Evolutionary conservation across 2,329 filamentous ascomycete species (phyloP).

Genomic region (Colletotrichum tabaci): DNA sequence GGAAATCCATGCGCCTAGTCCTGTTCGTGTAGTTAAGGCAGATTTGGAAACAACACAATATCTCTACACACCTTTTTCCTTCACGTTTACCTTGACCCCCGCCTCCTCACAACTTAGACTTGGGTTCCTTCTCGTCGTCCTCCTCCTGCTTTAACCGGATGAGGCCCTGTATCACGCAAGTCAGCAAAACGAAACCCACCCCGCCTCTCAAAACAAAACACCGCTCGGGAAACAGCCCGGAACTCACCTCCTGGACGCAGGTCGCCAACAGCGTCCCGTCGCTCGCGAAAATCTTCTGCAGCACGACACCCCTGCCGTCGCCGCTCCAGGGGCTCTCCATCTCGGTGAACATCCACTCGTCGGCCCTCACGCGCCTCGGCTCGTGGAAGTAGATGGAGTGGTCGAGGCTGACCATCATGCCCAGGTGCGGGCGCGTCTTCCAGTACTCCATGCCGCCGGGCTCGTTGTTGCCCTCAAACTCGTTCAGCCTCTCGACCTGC

Average conservation of each 20-base stretch:
- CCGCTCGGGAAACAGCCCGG: not conserved
- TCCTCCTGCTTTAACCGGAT: conserved; percentile 64
- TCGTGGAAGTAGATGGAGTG: conserved; percentile 81
- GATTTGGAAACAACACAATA: not conserved
- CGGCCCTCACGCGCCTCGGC: conserved; percentile 69
- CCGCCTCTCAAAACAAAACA: conserved; percentile 3
- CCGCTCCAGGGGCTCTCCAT: conserved; percentile 87
- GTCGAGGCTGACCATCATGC: conserved; percentile 90
- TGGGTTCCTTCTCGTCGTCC: conserved; percentile 49
- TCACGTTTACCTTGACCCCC: not conserved
- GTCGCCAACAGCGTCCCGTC: conserved; percentile 83
- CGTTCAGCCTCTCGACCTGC: conserved; percentile 56
- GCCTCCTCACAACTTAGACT: conserved; percentile 51
- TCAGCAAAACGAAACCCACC: conserved; percentile 13
- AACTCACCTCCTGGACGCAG: conserved; percentile 82
- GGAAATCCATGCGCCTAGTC: not conserved
- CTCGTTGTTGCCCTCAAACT: conserved; percentile 60
- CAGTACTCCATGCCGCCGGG: conserved; percentile 63
- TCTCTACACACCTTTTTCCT: not conserved
- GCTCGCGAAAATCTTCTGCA: conserved; percentile 79
- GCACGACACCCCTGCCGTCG: conserved; percentile 82
- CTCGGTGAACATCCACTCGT: conserved; percentile 86
- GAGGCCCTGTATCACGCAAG: conserved; percentile 60
- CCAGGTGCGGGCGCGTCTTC: conserved; percentile 70
- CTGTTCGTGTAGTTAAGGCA: not conserved